phyloP scores from a whole-genome alignment of 352 stramenopile genomes.

The Sclerospora graminicola region DNA sequence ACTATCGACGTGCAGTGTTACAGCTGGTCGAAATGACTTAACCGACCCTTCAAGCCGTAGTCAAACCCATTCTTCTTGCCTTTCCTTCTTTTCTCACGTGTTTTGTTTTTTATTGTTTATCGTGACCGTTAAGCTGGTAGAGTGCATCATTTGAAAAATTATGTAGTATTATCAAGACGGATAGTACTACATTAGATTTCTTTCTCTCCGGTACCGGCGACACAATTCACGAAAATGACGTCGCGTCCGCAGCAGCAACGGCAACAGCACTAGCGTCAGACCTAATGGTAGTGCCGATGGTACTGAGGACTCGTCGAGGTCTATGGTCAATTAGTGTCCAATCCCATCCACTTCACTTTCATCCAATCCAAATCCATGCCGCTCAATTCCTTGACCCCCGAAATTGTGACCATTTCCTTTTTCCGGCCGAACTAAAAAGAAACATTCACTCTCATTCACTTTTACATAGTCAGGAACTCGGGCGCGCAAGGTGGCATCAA shows the following conservation, averaged over 20 bases:
- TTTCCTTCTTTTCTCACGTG: too few species aligned
- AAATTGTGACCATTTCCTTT: constrained; percentile 17
- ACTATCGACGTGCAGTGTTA: too few species aligned
- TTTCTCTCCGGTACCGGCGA: too few species aligned
- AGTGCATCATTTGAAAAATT: too few species aligned
- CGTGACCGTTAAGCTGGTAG: too few species aligned
- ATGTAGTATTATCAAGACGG: too few species aligned
- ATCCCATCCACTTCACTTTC: constrained; percentile 34
- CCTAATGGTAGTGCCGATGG: constrained; percentile 20
- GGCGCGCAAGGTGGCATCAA: constrained; percentile 63
- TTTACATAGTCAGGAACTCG: constrained; percentile 54
- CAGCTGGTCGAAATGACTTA: too few species aligned
- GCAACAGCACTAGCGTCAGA: constrained; percentile 23
- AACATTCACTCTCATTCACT: constrained; percentile 57
- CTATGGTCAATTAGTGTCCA: constrained; percentile 13
- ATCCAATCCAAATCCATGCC: constrained; percentile 27
- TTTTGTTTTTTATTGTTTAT: too few species aligned
- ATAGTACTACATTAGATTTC: too few species aligned
- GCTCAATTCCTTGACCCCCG: constrained; percentile 3
- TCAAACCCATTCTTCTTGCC: too few species aligned
- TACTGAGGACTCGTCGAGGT: constrained; percentile 4
- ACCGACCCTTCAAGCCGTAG: too few species aligned
- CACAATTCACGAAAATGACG: too few species aligned
- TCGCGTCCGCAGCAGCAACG: constrained; percentile 15
- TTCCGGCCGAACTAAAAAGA: constrained; percentile 55